Evolutionary conservation across 75 land plant genomes (phyloP).

Genomic region (Cryptomeria japonica): DNA sequence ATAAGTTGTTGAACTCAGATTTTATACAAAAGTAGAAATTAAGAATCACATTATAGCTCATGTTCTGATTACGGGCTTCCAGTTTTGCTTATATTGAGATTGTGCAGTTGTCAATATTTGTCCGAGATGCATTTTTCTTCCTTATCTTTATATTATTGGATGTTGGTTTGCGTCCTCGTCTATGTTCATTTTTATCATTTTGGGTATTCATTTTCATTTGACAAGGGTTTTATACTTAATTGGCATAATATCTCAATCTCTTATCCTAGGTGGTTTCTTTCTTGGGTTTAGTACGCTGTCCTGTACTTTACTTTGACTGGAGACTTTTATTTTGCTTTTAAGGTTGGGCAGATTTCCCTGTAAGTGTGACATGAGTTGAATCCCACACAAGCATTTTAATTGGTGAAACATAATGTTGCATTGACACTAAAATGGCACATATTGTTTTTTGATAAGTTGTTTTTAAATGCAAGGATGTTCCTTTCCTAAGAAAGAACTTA

Average conservation of each 20-base stretch:
- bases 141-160: background rate
- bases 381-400: background rate
- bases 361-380: background rate
- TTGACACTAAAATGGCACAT: background rate
- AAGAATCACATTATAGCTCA: background rate
- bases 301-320: too few species aligned
- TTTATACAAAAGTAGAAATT: background rate
- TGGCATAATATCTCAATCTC: background rate
- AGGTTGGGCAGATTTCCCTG: background rate
- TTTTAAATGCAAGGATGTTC: background rate
- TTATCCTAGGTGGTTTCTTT: background rate
- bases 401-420: background rate
- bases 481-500: background rate
- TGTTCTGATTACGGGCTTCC: background rate
- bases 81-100: background rate
- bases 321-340: background rate
- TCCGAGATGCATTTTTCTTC: background rate
- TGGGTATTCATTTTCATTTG: background rate
- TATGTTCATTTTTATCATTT: background rate
- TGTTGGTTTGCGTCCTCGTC: background rate
- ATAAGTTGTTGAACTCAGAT: background rate
- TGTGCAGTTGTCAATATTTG: background rate
- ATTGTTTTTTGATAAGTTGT: background rate
- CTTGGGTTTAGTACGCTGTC: background rate
- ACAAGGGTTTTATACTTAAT: background rate